Conservation (phyloP, 2,329 filamentous ascomycete genomes). For the Cladophialophora psammophila region DNA sequence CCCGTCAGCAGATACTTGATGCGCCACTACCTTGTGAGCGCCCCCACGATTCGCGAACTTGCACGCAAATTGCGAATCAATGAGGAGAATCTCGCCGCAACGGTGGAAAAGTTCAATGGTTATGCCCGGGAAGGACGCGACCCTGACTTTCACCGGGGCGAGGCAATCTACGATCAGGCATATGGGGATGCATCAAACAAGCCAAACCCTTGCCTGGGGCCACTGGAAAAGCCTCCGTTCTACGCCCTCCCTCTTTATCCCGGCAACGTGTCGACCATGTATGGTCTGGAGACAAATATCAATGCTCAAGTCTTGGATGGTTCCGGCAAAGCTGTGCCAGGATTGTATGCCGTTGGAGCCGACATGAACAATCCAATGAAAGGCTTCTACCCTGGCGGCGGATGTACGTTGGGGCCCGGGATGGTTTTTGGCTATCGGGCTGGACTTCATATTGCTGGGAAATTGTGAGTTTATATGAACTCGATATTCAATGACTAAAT, state of each 20-base stretch:
- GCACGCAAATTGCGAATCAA: not conserved
- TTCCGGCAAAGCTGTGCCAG: slow-evolving; percentile 39
- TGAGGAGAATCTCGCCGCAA: not conserved
- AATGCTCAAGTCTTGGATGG: slow-evolving; percentile 41
- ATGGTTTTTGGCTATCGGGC: slow-evolving; percentile 45
- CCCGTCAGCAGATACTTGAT: not conserved
- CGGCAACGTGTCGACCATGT: slow-evolving; percentile 47
- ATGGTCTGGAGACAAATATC: slow-evolving; percentile 46
- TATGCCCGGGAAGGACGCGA: slow-evolving; percentile 44
- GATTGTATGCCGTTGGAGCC: slow-evolving; percentile 49
- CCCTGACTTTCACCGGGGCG: slow-evolving; percentile 46
- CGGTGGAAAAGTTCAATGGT: slow-evolving; percentile 41
- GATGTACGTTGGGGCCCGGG: slow-evolving; percentile 48
- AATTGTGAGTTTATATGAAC: no score
- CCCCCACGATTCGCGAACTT: slow-evolving; percentile 1
- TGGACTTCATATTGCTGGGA: not conserved
- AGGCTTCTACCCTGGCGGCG: slow-evolving; percentile 46
- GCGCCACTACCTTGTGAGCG: slow-evolving; percentile 4
- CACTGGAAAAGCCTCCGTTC: slow-evolving; percentile 43
- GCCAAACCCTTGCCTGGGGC: slow-evolving; percentile 45
- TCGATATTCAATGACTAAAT: no score
- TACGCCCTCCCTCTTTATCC: slow-evolving; percentile 47
- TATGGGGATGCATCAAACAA: slow-evolving; percentile 44
- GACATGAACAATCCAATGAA: slow-evolving; percentile 48
- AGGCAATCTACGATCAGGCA: slow-evolving; percentile 44